Base-by-base conservation (phyloP, 768 basidiomycete genomes). In the Lenzites betulinus region DNA sequence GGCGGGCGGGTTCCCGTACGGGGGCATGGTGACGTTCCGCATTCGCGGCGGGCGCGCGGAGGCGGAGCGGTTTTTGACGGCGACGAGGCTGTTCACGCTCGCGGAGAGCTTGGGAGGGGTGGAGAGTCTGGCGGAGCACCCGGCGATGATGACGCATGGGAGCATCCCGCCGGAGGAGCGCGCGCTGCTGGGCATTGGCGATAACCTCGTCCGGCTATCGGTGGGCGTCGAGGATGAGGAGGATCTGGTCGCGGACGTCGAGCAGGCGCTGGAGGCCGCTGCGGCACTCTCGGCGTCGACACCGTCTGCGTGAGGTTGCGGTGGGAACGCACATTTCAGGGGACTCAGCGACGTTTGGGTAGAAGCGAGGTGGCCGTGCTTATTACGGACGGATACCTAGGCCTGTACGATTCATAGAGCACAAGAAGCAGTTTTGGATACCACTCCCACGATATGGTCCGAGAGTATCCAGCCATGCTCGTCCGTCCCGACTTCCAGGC, bases 41-140 rank as follows among this genome's bases (percentile, higher is more conserved):
- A 81, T 89, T 50, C 73, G 76, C 41, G 77, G 81, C n/a, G 81
- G 85, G 1, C 71, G 75, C 28, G 68, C 60, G 47, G 79, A 82
- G 63, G 88, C 91, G 2, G 81, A 88, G 51, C 76, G 67, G 60
- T 95, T 97, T 77, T 71, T 95, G 57, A 83, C 82, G 0, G 72
- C 82, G 0, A 79, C 86, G 4, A 73, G 83, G 26, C 70, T 95
- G 35, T 94, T 95, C 69, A 81, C 87, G 25, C 79, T 98, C 13
- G 95, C 95, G 0, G 95, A 95, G 81, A 87, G 85, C 25, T 75
- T 98, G 5, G 96, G 96, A 1, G 96, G 95, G 0, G 92, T 97
- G 6, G 96, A 98, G 81, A 89, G 87, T 71, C 75, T 98, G 35
- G 90, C 91, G 0, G 95, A 98, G 73, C 80, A 90, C 46, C 95